Conservation (phyloP, 805 yeast genomes). For the Starmerella potacharoeniae region DNA sequence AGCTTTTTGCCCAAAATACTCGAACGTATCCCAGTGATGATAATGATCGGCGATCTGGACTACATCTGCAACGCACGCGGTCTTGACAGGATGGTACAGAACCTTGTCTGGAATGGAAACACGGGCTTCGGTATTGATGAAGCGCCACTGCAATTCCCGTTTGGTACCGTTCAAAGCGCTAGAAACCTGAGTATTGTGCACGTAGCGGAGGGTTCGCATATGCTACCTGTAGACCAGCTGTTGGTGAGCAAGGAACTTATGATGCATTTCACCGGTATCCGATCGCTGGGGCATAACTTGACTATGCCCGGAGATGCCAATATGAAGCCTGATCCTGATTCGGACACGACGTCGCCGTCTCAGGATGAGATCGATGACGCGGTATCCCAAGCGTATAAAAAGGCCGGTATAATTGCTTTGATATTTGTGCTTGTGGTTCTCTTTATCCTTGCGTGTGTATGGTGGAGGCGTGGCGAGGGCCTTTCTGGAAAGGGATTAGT, state of each 20-base stretch:
- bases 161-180: slow-evolving; percentile 29
- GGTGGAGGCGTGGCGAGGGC: slow-evolving; percentile 19
- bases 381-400: slow-evolving; percentile 29
- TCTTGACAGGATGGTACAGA: slow-evolving; percentile 51
- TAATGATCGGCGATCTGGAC: slow-evolving; percentile 83
- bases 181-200: slow-evolving; percentile 67
- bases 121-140: slow-evolving; percentile 19
- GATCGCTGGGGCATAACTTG: not conserved
- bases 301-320: not conserved
- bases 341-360: not conserved
- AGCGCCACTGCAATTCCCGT: not conserved
- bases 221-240: slow-evolving; percentile 72
- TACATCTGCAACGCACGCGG: slow-evolving; percentile 78
- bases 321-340: not conserved
- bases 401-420: slow-evolving; percentile 32
- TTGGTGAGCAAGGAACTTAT: slow-evolving; percentile 26
- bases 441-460: slow-evolving; percentile 15
- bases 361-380: slow-evolving; percentile 24
- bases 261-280: not conserved
- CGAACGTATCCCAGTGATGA: slow-evolving; percentile 45
- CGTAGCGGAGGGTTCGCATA: slow-evolving; percentile 71
- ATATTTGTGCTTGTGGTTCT: slow-evolving; percentile 26
- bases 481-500: slow-evolving; percentile 15
- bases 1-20: slow-evolving; percentile 57
- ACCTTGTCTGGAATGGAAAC: slow-evolving; percentile 53